Base-by-base conservation (phyloP, 108 stramenopile species). In the Epithemia pelagica region DNA sequence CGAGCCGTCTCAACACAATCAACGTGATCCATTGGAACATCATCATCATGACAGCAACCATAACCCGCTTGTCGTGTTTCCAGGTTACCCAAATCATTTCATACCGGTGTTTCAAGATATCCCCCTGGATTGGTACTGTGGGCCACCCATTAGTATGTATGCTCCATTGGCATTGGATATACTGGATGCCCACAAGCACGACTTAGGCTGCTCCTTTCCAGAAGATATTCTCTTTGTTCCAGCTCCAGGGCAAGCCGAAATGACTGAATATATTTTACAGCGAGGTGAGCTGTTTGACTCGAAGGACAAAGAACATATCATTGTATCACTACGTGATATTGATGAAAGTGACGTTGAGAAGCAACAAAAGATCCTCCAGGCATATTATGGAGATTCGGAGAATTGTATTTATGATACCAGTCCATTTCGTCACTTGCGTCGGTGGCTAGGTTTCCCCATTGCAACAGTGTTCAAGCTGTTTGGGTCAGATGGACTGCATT, bases 111-210 rank as follows among this genome's bases (percentile, higher is more conserved):
- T 66, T 31, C 65, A 31, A 26, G n/a, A 22, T 7, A 20, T 55
- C 5, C 65, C 65, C 7, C 33, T 66, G 28, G 10, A 27, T 15
- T 66, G 51, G 26, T 29, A 52, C 15, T 18, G 46, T 2, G 65
- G 46, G 19, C 65, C 65, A 26, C 30, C 24, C 62, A 32, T 63
- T 30, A 15, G 37, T 15, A 10, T 46, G 37, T 46, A 46, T 15
- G 37, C 37, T 46, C 37, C 37, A 10, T 46, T 15, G 37, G 56
- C 26, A 7, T 27, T 58, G 25, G 65, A 66, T 54, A 54, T 70
- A 10, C 76, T 85, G 74, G 87, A 88, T 61, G 63, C 71, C 61
- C 71, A 82, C 59, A 88, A 88, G 58, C 64, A 67, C 29, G 54
- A 59, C 31, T 59, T 88, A 52, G 74, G 79, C 2, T 25, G 75